Percentiles rank a stretch among this genome's conserved stretches.
These are phyloP conservation scores for Botrytis galanthina DNA, from an alignment of 2,329 filamentous ascomycete genomes.

Conservation along the genomic window DNA sequence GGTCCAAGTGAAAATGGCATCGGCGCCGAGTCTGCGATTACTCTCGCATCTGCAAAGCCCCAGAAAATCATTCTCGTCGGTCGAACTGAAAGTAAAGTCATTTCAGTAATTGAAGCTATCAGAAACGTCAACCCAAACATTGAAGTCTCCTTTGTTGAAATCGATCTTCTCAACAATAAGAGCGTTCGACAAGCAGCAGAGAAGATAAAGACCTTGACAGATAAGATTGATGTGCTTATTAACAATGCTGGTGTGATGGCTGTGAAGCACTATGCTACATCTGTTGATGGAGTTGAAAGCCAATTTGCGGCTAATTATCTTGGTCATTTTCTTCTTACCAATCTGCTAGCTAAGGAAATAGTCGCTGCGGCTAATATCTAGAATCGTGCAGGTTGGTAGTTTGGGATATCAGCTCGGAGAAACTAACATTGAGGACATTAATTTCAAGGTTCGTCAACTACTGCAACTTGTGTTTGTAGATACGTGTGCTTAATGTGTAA, in stretches of 20 bases:
- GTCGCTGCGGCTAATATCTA: slow-evolving; percentile 7
- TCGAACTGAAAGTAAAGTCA: slow-evolving; percentile 24
- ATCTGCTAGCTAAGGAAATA: slow-evolving; percentile 24
- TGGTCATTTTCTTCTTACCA: slow-evolving; percentile 31
- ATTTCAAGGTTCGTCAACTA: slow-evolving; percentile 1
- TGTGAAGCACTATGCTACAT: slow-evolving; percentile 12
- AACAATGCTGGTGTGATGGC: slow-evolving; percentile 18
- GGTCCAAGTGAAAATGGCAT: slow-evolving; percentile 25
- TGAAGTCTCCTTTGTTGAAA: slow-evolving; percentile 22
- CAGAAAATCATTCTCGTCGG: slow-evolving; percentile 25
- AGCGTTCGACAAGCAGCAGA: slow-evolving; percentile 43
- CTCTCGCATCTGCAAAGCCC: slow-evolving; percentile 30
- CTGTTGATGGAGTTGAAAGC: slow-evolving; percentile 26
- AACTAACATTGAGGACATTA: slow-evolving; percentile 38
- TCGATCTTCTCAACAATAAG: slow-evolving; percentile 43
- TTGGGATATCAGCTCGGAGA: slow-evolving; percentile 40
- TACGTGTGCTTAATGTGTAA: not conserved
- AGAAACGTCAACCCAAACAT: slow-evolving; percentile 21
- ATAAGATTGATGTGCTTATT: slow-evolving; percentile 44
- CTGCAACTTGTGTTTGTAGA: not conserved
- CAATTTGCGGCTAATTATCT: slow-evolving; percentile 31
- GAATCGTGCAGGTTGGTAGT: slow-evolving; percentile 34
- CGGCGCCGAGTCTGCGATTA: slow-evolving; percentile 26
- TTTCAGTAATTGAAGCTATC: slow-evolving; percentile 26
- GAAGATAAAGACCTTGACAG: slow-evolving; percentile 35